Conservation (phyloP, 306 rosid genomes). For the Neltuma alba region DNA sequence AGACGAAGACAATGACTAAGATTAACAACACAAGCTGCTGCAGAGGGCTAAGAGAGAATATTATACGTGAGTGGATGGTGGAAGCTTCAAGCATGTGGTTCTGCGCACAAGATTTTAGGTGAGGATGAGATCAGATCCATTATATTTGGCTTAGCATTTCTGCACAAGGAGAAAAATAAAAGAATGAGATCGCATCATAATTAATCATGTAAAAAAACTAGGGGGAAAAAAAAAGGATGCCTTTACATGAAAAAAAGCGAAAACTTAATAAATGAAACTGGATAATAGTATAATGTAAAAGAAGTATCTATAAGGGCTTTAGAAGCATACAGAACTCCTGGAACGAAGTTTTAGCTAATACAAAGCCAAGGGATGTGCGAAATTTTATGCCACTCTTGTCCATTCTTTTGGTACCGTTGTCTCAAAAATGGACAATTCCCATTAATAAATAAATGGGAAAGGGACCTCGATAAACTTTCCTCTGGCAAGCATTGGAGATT, state of each 20-base stretch:
- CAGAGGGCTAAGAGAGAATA: not conserved
- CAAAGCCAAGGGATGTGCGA: not conserved
- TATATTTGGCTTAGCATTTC: not conserved
- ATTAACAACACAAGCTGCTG: not conserved
- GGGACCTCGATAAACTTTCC: not conserved
- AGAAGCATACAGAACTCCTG: not conserved
- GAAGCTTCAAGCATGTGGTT: not conserved
- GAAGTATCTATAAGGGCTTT: not conserved
- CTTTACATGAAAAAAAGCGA: not conserved
- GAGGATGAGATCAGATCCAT: not conserved
- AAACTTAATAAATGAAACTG: not conserved
- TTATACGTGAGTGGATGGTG: not conserved
- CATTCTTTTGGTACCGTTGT: not conserved
- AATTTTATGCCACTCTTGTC: not conserved
- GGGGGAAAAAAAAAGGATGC: not conserved
- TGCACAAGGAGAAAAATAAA: not conserved
- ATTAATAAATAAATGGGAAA: not conserved
- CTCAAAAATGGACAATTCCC: not conserved
- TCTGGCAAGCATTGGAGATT: slow-evolving; percentile 1
- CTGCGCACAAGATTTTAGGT: not conserved
- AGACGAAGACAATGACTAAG: not conserved
- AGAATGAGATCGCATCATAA: not conserved
- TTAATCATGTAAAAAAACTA: not conserved
- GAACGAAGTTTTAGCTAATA: no score
- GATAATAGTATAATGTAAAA: no score